phyloP scores from a whole-genome alignment of 176 grass and related monocot genomes.

The Hordeum vulgare region DNA sequence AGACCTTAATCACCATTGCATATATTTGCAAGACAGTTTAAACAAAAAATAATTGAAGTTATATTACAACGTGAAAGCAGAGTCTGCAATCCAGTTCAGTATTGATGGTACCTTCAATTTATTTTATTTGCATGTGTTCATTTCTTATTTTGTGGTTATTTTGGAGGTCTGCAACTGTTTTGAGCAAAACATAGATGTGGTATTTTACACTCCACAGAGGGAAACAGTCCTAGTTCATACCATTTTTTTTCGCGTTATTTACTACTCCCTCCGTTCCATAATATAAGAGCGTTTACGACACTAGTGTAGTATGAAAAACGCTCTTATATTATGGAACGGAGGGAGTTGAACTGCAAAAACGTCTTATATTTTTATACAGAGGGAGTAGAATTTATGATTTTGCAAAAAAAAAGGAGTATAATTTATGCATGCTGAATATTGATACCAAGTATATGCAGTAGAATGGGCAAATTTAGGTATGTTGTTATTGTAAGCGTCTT shows the following conservation, averaged over 20 bases:
- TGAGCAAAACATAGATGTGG: neutral
- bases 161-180: neutral
- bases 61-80: neutral
- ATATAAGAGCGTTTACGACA: too few species aligned
- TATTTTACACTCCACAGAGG: neutral
- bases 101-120: neutral
- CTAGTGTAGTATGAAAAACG: too few species aligned
- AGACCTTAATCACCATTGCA: neutral
- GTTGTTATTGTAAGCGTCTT: neutral
- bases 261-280: neutral
- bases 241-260: neutral
- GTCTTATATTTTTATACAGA: too few species aligned
- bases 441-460: neutral
- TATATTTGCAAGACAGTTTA: neutral
- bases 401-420: neutral
- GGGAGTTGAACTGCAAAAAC: too few species aligned
- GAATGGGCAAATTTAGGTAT: neutral
- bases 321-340: too few species aligned
- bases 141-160: neutral
- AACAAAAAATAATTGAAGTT: neutral
- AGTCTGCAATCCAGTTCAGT: neutral
- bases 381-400: too few species aligned
- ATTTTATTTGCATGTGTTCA: neutral
- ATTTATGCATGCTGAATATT: neutral
- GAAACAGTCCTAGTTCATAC: neutral